These are phyloP conservation scores for Leccinum proliferum DNA, from an alignment of 1,284 basidiomycete genomes.

Conservation along the genomic window DNA sequence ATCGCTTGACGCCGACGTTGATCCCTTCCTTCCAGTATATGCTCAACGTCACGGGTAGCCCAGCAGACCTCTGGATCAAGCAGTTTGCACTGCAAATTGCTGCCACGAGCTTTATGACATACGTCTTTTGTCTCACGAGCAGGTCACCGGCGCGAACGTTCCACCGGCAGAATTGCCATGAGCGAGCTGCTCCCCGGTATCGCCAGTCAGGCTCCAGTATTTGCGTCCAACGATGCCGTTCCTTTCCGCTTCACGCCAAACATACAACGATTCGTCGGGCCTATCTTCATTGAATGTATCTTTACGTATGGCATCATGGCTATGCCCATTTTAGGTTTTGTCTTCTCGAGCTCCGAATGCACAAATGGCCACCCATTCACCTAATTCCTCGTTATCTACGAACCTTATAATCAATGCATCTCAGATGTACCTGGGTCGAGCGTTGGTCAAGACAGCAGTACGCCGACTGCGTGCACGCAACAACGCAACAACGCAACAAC, in stretches of 20 bases:
- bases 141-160: slow-evolving; percentile 75
- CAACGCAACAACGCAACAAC: too few species aligned
- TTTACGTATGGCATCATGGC: slow-evolving; percentile 87
- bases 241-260: slow-evolving; percentile 98
- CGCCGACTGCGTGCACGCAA: too few species aligned
- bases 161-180: slow-evolving; percentile 89
- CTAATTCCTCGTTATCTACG: too few species aligned
- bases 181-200: slow-evolving; percentile 82
- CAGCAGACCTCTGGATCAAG: slow-evolving; percentile 93
- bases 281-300: slow-evolving; percentile 87
- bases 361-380: too few species aligned
- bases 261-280: slow-evolving; percentile 91
- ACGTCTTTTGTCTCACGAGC: slow-evolving; percentile 80
- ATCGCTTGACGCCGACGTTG: slow-evolving; percentile 4
- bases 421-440: too few species aligned
- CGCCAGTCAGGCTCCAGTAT: slow-evolving; percentile 52
- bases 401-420: too few species aligned
- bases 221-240: slow-evolving; percentile 80
- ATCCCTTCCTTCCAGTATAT: slow-evolving; percentile 65
- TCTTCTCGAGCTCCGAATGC: too few species aligned
- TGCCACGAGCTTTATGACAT: slow-evolving; percentile 90
- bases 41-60: slow-evolving; percentile 78
- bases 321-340: slow-evolving; percentile 41
- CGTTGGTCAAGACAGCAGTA: too few species aligned
- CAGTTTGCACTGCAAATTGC: slow-evolving; percentile 93